Evolutionary conservation across 345 rosid genomes (phyloP).

Genomic region (Syzygium grande): DNA sequence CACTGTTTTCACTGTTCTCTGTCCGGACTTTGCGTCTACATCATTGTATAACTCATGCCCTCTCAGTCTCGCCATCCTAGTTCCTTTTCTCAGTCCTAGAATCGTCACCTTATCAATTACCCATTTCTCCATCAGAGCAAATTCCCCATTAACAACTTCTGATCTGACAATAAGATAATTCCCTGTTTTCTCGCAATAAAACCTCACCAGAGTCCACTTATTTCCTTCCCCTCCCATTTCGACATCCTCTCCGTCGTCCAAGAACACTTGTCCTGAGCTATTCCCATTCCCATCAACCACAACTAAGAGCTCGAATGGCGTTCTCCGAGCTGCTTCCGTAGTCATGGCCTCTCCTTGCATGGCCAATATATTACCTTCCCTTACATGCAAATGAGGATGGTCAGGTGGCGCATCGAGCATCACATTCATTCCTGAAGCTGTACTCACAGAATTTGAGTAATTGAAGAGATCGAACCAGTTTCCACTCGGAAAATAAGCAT

Average conservation of each 20-base stretch:
- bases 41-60: constrained; percentile 13
- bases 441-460: constrained; percentile 27
- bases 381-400: constrained; percentile 52
- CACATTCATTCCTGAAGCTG: constrained; percentile 17
- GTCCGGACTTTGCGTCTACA: not conserved
- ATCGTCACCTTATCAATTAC: constrained; percentile 38
- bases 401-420: constrained; percentile 45
- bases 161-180: constrained; percentile 20
- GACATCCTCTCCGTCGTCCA: constrained; percentile 54
- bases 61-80: constrained; percentile 5
- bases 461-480: constrained; percentile 69
- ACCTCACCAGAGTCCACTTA: constrained; percentile 42
- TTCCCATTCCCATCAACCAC: constrained; percentile 26
- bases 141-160: constrained; percentile 38
- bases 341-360: constrained; percentile 74
- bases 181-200: constrained; percentile 16
- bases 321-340: constrained; percentile 38
- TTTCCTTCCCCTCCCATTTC: constrained; percentile 43
- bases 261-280: constrained; percentile 43
- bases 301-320: constrained; percentile 44
- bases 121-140: constrained; percentile 42
- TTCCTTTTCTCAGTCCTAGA: constrained; percentile 28
- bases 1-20: not conserved
- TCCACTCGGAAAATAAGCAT: constrained; percentile 63
- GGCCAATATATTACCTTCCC: constrained; percentile 58